Evolutionary conservation across 192 early-diverging fungal genomes (phyloP).

Genomic region (Piromyces finnis): DNA sequence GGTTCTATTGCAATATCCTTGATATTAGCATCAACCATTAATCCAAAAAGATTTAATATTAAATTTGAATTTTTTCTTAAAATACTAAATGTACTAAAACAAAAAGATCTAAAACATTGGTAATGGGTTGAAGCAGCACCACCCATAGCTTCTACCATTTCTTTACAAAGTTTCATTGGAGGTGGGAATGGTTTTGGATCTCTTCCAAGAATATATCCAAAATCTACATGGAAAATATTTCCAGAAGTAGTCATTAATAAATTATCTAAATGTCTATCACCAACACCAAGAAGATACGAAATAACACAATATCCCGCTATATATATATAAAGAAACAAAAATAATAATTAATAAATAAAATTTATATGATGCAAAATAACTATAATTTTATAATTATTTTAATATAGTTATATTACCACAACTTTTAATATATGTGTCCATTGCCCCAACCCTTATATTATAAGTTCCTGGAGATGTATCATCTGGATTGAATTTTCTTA

Average conservation of each 20-base stretch:
- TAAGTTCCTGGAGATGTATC: slow-evolving; percentile 31
- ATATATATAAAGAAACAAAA: too few species aligned
- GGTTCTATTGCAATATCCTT: slow-evolving; percentile 97
- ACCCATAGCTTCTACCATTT: slow-evolving; percentile 99
- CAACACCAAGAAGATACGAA: slow-evolving; percentile 91
- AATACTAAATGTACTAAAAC: slow-evolving; percentile 86
- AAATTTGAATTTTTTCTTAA: slow-evolving; percentile 85
- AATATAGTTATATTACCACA: slow-evolving; percentile 37
- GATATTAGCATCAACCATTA: slow-evolving; percentile 95
- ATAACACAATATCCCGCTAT: slow-evolving; percentile 96
- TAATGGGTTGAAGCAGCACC: slow-evolving; percentile 74
- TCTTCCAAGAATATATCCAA: slow-evolving; percentile 93
- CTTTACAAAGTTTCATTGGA: slow-evolving; percentile 98
- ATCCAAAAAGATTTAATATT: slow-evolving; percentile 89
- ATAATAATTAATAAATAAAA: too few species aligned
- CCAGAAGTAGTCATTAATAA: slow-evolving; percentile 62
- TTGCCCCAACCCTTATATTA: slow-evolving; percentile 50
- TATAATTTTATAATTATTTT: neutral
- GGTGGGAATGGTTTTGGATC: slow-evolving; percentile 99
- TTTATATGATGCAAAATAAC: too few species aligned
- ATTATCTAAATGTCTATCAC: slow-evolving; percentile 97
- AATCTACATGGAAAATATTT: slow-evolving; percentile 93
- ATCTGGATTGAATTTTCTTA: slow-evolving; percentile 55
- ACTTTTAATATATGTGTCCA: slow-evolving; percentile 93
- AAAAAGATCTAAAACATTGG: slow-evolving; percentile 80